Conservation (phyloP, 371 early-diverging fungal genomes). For the Mortierella sp. region DNA sequence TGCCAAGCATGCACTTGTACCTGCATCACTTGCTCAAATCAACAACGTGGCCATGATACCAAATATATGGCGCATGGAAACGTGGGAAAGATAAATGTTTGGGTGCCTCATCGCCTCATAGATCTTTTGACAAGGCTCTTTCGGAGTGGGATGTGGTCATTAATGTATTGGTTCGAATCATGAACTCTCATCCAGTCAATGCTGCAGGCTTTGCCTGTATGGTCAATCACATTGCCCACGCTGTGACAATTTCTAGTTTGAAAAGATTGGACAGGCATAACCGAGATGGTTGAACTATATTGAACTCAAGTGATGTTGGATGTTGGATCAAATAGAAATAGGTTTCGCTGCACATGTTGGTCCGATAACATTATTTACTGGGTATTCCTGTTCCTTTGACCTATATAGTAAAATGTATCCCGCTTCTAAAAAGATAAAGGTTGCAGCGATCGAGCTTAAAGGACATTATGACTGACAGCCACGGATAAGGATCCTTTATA, state of each 20-base stretch:
- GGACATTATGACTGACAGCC: no score
- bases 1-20: conserved; percentile 3
- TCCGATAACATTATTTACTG: conserved; percentile 1
- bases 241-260: not conserved
- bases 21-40: not conserved
- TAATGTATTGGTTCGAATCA: conserved; percentile 6
- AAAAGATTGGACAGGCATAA: not conserved
- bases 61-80: not conserved
- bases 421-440: not conserved
- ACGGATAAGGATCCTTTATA: not conserved
- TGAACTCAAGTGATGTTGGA: not conserved
- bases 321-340: not conserved
- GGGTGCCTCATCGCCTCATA: not conserved
- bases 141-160: not conserved
- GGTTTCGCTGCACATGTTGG: not conserved
- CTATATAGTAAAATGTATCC: not conserved
- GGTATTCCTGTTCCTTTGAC: not conserved
- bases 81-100: not conserved
- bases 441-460: no score
- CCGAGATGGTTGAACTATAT: conserved; percentile 3
- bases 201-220: conserved; percentile 2
- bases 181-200: conserved; percentile 6
- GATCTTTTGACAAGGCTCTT: not conserved
- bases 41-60: not conserved
- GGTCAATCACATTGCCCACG: not conserved